Evolutionary conservation across 805 yeast genomes (phyloP).

Genomic region (Gaillardinia entomophila): DNA sequence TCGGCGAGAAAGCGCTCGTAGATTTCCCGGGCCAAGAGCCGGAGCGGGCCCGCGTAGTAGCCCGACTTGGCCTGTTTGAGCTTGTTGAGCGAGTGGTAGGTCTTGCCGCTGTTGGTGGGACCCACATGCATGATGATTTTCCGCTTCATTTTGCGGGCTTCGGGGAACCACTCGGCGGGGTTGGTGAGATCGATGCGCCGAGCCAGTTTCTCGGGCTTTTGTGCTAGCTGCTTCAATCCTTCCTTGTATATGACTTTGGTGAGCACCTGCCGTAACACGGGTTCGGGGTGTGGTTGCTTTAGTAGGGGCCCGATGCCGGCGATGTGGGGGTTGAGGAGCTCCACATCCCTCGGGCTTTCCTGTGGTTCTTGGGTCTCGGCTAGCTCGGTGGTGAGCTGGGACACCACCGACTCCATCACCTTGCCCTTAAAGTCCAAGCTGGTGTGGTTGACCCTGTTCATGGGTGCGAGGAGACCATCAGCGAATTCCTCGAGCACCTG

Average conservation of each 20-base stretch:
- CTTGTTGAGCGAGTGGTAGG: constrained; percentile 71
- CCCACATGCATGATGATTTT: constrained; percentile 91
- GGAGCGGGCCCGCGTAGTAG: constrained; percentile 89
- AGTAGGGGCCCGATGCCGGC: no score
- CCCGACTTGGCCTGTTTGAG: constrained; percentile 67
- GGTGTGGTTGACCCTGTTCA: no score
- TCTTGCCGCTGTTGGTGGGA: constrained; percentile 96
- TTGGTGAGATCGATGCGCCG: constrained; percentile 21
- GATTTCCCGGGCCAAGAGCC: constrained; percentile 87
- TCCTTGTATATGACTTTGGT: constrained; percentile 1
- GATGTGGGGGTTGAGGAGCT: no score
- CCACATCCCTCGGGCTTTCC: no score
- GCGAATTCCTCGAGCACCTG: no score
- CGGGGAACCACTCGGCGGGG: constrained; percentile 69
- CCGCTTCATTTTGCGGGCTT: constrained; percentile 73
- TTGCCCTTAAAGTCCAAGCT: no score
- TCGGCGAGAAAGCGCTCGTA: constrained; percentile 71
- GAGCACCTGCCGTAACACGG: neutral
- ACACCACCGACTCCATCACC: no score
- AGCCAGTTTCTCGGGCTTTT: neutral
- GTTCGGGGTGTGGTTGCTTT: no score
- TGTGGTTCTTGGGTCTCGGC: no score
- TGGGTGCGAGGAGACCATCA: no score
- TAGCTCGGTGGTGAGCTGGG: no score
- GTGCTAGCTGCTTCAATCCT: neutral